Percentiles rank a stretch among this genome's conserved stretches.
Evolutionary conservation across 2,329 filamentous ascomycete species (phyloP).

Genomic region (Fonsecaea pedrosoi): DNA sequence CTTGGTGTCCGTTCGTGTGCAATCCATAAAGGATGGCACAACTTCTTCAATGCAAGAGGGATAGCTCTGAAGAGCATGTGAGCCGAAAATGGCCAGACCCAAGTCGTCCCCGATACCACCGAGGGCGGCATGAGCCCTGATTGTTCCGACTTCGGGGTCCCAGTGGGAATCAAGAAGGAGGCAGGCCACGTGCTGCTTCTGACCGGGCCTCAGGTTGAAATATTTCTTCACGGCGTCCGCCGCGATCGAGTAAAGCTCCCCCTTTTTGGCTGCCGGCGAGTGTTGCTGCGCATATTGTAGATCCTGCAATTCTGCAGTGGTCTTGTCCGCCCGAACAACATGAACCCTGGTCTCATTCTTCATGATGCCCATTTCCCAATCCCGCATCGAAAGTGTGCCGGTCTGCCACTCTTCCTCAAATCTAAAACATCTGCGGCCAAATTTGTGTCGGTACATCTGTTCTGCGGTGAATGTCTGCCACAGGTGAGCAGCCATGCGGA

Average conservation of each 20-base stretch:
- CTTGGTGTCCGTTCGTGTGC: conserved; percentile 82
- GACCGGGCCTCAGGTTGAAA: conserved; percentile 75
- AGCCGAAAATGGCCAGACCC: conserved; percentile 88
- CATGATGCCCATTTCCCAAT: conserved; percentile 73
- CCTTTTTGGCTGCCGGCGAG: conserved; percentile 69
- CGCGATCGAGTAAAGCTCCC: conserved; percentile 78
- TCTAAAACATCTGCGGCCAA: conserved; percentile 83
- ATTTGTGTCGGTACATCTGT: conserved; percentile 89
- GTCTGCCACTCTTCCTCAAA: conserved; percentile 95
- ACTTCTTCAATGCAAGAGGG: conserved; percentile 89
- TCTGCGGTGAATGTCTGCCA: conserved; percentile 98
- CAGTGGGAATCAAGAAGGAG: conserved; percentile 88
- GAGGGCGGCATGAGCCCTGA: conserved; percentile 83
- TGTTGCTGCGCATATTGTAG: conserved; percentile 81
- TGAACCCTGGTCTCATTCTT: conserved; percentile 92
- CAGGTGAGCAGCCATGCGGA: conserved; percentile 91
- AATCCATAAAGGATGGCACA: conserved; percentile 85
- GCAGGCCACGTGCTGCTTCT: conserved; percentile 87
- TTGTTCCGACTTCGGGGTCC: conserved; percentile 73
- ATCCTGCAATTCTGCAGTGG: conserved; percentile 80
- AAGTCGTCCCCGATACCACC: conserved; percentile 73
- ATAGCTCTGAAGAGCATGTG: conserved; percentile 89
- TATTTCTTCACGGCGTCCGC: conserved; percentile 77
- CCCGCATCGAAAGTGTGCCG: conserved; percentile 78
- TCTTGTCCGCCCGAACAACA: conserved; percentile 80